Evolutionary conservation across 768 basidiomycete genomes (phyloP).

Genomic region (Leccinum uliginosum): DNA sequence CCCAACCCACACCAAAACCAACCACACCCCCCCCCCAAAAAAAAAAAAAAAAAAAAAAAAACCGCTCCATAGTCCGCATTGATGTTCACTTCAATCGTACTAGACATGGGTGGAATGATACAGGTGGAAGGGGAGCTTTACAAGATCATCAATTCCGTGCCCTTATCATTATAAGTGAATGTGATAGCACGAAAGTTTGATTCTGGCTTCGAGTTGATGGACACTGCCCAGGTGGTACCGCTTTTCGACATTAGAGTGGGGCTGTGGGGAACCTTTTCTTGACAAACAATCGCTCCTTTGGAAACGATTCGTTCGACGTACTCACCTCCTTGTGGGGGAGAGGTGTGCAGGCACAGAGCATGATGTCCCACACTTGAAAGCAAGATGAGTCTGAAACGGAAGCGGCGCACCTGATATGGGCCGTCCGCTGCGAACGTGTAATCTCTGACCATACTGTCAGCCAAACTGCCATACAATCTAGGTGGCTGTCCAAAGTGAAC

Average conservation of each 20-base stretch:
- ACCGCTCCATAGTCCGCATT: conserved; percentile 16
- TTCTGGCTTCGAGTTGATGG: neutral
- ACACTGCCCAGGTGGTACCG: neutral
- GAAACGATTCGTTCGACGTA: neutral
- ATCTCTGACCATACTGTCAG: no score
- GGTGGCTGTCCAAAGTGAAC: no score
- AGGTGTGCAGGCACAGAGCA: neutral
- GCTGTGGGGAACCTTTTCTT: neutral
- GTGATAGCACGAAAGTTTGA: neutral
- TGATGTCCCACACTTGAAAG: neutral
- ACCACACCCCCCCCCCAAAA: conserved; percentile 22
- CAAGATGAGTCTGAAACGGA: neutral
- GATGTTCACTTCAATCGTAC: neutral
- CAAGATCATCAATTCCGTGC: neutral
- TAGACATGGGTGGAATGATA: conserved; percentile 2
- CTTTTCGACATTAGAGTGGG: neutral
- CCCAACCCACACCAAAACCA: no score
- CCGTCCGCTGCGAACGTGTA: neutral
- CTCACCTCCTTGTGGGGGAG: neutral
- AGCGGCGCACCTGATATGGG: neutral
- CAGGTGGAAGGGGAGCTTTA: neutral
- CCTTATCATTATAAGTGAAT: conserved; percentile 5
- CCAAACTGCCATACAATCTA: no score
- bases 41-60: no score
- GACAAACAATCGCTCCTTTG: neutral